Conservation (phyloP, 2,329 filamentous ascomycete species). For the Mariannaea elegans region DNA sequence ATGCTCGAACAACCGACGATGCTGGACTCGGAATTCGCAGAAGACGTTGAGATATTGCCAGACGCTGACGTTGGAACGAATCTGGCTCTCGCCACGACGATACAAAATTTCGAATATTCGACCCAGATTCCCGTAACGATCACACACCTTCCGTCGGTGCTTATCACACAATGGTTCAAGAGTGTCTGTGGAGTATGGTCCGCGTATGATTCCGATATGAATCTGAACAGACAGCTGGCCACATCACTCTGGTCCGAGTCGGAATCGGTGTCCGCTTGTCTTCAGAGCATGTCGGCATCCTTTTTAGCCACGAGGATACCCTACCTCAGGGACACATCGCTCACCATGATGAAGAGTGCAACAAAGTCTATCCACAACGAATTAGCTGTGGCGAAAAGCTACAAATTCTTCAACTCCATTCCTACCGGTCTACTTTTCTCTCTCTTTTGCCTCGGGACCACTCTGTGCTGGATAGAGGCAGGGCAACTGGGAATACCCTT, state of each 20-base stretch:
- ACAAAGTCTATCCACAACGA: slow-evolving; percentile 46
- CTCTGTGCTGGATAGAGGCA: slow-evolving; percentile 51
- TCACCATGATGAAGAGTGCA: slow-evolving; percentile 46
- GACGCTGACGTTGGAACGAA: background rate
- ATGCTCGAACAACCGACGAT: slow-evolving; percentile 9
- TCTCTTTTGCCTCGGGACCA: slow-evolving; percentile 51
- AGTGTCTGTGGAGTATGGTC: slow-evolving; percentile 53
- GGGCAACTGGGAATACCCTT: slow-evolving; percentile 44
- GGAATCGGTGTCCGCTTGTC: slow-evolving; percentile 48
- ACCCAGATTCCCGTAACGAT: slow-evolving; percentile 23
- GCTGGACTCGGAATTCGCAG: slow-evolving; percentile 5
- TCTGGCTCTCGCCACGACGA: slow-evolving; percentile 1
- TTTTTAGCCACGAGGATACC: slow-evolving; percentile 47
- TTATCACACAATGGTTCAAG: slow-evolving; percentile 50
- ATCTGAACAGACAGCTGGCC: slow-evolving; percentile 50
- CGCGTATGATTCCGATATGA: slow-evolving; percentile 50
- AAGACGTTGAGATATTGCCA: slow-evolving; percentile 15
- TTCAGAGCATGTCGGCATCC: slow-evolving; percentile 53
- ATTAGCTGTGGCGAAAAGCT: slow-evolving; percentile 35
- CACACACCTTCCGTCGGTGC: slow-evolving; percentile 35
- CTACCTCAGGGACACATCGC: slow-evolving; percentile 44
- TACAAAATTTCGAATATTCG: slow-evolving; percentile 6
- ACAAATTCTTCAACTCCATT: slow-evolving; percentile 33
- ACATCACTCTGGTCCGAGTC: slow-evolving; percentile 48
- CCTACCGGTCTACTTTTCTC: slow-evolving; percentile 49